Conservation (phyloP, 2,329 filamentous ascomycete genomes). For the Cladobotryum protrusum region DNA sequence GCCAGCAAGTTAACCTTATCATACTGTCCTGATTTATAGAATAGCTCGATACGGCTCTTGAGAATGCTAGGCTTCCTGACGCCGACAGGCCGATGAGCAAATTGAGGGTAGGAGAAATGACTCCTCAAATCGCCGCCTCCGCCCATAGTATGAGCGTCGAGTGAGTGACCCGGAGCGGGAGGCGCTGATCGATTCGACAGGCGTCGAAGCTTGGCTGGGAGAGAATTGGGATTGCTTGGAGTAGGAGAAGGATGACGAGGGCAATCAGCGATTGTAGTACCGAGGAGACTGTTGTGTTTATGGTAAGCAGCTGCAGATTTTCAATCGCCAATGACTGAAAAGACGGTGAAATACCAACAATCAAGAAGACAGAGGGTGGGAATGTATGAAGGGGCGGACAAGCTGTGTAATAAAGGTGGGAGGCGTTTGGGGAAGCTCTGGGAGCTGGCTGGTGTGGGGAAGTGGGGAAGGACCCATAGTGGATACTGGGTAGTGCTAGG, state of each 20-base stretch:
- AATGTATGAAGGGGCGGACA: no score
- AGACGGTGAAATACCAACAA: background rate
- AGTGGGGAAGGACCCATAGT: no score
- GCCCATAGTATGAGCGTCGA: constrained; percentile 41
- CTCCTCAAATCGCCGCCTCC: constrained; percentile 41
- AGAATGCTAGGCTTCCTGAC: constrained; percentile 83
- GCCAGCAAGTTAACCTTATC: constrained; percentile 65
- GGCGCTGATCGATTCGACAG: constrained; percentile 33
- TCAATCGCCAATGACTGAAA: constrained; percentile 7
- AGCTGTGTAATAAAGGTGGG: no score
- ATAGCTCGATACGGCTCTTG: constrained; percentile 73
- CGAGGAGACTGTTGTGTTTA: constrained; percentile 16
- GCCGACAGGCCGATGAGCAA: constrained; percentile 52
- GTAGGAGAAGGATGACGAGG: constrained; percentile 19
- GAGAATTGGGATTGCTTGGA: constrained; percentile 14
- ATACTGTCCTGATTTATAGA: constrained; percentile 76
- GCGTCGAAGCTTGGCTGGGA: constrained; percentile 23
- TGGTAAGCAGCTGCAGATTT: constrained; percentile 21
- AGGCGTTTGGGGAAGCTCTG: no score
- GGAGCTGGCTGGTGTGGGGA: no score
- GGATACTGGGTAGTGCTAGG: no score
- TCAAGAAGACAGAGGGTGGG: no score
- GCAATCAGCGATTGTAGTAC: constrained; percentile 19
- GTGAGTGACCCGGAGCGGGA: constrained; percentile 24
- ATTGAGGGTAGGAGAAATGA: constrained; percentile 45